These are phyloP conservation scores for Fusarium brevicatenulatum DNA, from an alignment of 2,329 filamentous ascomycete species.

Conservation along the genomic window DNA sequence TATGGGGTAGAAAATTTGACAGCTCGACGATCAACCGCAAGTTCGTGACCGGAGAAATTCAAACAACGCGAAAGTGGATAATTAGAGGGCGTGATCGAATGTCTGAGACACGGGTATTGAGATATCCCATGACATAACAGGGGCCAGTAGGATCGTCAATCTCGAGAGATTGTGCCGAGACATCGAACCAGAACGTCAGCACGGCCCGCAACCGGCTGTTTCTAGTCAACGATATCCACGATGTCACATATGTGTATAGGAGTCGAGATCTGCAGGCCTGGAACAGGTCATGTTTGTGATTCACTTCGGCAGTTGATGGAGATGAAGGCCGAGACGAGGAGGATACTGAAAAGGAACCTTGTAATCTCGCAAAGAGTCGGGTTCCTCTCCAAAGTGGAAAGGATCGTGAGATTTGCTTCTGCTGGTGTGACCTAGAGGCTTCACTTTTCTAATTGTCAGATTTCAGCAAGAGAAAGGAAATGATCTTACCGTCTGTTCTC, in stretches of 20 bases:
- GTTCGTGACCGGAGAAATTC: neutral
- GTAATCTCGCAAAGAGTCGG: neutral
- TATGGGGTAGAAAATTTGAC: neutral
- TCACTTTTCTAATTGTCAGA: neutral
- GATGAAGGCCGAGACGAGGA: neutral
- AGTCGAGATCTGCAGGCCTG: neutral
- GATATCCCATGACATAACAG: neutral
- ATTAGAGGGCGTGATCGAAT: neutral
- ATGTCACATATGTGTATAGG: neutral
- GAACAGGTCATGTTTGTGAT: neutral
- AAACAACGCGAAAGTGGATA: neutral
- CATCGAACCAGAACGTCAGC: neutral
- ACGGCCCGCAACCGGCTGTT: neutral
- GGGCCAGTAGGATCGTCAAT: neutral
- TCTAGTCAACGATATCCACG: neutral
- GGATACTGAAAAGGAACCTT: neutral
- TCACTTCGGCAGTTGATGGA: neutral
- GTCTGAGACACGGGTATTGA: neutral
- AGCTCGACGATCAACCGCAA: neutral
- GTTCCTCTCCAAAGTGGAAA: neutral
- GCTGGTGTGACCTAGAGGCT: neutral
- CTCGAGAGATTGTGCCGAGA: neutral
- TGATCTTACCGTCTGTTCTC: neutral
- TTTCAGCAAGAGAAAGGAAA: neutral
- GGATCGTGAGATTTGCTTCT: neutral